phyloP scores from a whole-genome alignment of 495 filamentous ascomycete species.

The Hypoxylon trugodes region DNA sequence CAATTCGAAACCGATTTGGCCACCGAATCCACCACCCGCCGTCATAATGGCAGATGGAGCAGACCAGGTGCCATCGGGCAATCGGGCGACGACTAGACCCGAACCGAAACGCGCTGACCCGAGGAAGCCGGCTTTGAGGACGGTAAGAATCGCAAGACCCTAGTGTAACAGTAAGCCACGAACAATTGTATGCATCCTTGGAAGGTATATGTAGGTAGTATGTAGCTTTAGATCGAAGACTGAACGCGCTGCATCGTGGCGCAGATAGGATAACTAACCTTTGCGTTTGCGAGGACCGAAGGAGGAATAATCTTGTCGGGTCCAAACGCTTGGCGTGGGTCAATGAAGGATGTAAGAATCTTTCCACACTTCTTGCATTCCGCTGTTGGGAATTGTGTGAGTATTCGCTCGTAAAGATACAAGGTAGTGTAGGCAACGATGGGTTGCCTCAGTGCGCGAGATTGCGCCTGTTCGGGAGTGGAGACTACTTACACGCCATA shows the following conservation, averaged over 20 bases:
- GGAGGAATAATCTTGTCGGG: conserved; percentile 98
- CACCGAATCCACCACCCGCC: conserved; percentile 91
- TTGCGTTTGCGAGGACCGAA: conserved; percentile 85
- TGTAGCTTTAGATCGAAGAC: background rate
- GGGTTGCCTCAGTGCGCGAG: background rate
- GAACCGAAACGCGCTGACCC: conserved; percentile 92
- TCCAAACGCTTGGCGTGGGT: conserved; percentile 92
- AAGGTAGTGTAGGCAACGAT: background rate
- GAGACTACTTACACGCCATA: conserved; percentile 64
- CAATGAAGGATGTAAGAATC: conserved; percentile 93
- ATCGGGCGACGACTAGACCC: conserved; percentile 90
- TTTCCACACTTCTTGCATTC: conserved; percentile 93
- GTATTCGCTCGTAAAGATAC: conserved; percentile 9
- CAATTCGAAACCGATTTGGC: conserved; percentile 96
- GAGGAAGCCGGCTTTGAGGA: conserved; percentile 95
- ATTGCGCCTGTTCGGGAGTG: conserved; percentile 9
- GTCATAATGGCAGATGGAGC: conserved; percentile 92
- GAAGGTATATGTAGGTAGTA: too few relatives aligned
- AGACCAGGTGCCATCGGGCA: conserved; percentile 92
- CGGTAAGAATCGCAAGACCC: conserved; percentile 94
- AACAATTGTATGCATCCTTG: conserved; percentile 5
- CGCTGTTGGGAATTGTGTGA: conserved; percentile 57
- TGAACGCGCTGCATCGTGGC: too few relatives aligned
- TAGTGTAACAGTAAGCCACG: conserved; percentile 46
- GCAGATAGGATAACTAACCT: too few relatives aligned